Percentiles rank a stretch among this genome's conserved stretches.
phyloP scores from a whole-genome alignment of 2,329 filamentous ascomycete species.

The Biscogniauxia sp. region DNA sequence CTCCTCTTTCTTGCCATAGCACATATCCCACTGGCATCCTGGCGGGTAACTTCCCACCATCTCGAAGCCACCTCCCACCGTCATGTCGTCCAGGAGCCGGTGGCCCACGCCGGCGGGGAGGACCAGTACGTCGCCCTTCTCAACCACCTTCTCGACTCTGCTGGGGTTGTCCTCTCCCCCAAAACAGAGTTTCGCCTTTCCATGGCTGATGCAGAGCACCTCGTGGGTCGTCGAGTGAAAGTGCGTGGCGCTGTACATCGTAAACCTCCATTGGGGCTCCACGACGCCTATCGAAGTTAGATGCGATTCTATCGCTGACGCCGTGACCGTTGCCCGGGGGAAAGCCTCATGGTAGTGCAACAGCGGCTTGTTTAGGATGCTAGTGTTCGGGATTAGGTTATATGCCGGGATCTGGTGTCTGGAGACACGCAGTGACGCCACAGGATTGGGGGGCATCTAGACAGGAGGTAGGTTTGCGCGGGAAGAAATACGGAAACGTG shows the following conservation, averaged over 20 bases:
- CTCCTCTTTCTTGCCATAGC: constrained; percentile 60
- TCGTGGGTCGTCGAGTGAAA: constrained; percentile 69
- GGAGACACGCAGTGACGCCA: constrained; percentile 54
- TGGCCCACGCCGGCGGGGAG: constrained; percentile 66
- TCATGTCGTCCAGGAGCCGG: constrained; percentile 55
- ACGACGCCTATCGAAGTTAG: constrained; percentile 54
- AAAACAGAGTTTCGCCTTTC: constrained; percentile 62
- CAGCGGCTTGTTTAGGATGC: constrained; percentile 60
- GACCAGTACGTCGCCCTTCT: constrained; percentile 61
- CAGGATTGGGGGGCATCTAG: constrained; percentile 28
- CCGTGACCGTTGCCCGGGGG: constrained; percentile 29
- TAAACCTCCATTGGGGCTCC: constrained; percentile 64
- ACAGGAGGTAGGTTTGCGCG: background rate
- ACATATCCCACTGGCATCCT: constrained; percentile 66
- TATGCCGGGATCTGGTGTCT: constrained; percentile 58
- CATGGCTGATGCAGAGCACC: constrained; percentile 58
- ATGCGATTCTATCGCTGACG: constrained; percentile 55
- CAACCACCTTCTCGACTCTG: constrained; percentile 53
- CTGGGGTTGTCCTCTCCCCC: constrained; percentile 61
- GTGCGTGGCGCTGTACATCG: constrained; percentile 65
- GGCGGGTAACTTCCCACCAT: constrained; percentile 68
- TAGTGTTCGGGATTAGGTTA: constrained; percentile 60
- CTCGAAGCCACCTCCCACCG: constrained; percentile 44
- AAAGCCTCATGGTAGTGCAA: constrained; percentile 65
- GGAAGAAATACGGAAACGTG: too few species aligned